Evolutionary conservation across 257 asterid genomes (phyloP).

Genomic region (Anisodus acutangulus): DNA sequence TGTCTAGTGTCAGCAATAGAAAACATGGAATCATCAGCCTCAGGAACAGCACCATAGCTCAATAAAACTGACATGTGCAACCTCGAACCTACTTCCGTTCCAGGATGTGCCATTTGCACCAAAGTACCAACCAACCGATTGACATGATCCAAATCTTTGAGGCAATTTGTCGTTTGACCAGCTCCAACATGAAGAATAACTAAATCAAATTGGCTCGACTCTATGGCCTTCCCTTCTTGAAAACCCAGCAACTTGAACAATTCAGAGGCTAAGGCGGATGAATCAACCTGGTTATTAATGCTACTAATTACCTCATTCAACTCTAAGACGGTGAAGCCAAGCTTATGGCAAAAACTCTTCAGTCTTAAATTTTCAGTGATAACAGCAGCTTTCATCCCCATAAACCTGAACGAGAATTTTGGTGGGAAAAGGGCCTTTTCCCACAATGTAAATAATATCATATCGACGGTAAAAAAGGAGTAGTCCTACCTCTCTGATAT

Average conservation of each 20-base stretch:
- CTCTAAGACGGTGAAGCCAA: constrained; percentile 57
- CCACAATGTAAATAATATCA: neutral
- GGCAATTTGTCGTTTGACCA: constrained; percentile 44
- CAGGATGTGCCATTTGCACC: constrained; percentile 46
- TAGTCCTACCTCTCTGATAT: constrained; percentile 67
- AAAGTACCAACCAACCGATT: constrained; percentile 66
- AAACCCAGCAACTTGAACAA: constrained; percentile 77
- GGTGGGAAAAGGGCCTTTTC: neutral
- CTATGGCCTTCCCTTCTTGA: constrained; percentile 61
- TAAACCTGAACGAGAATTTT: constrained; percentile 57
- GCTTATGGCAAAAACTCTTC: constrained; percentile 55
- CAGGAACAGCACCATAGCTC: constrained; percentile 72
- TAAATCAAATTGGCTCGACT: constrained; percentile 61
- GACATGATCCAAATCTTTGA: constrained; percentile 49
- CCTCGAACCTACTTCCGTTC: constrained; percentile 58
- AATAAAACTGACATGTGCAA: constrained; percentile 70
- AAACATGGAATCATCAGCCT: constrained; percentile 43
- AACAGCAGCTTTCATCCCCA: constrained; percentile 86
- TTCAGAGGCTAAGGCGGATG: constrained; percentile 45
- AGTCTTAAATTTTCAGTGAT: constrained; percentile 52
- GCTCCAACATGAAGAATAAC: too few species aligned
- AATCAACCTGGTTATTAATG: constrained; percentile 32
- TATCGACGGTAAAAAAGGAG: neutral
- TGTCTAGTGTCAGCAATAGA: constrained; percentile 40
- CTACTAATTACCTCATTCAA: constrained; percentile 44